Evolutionary conservation across 75 land plant species (phyloP).

Genomic region (Gnetum montanum): DNA sequence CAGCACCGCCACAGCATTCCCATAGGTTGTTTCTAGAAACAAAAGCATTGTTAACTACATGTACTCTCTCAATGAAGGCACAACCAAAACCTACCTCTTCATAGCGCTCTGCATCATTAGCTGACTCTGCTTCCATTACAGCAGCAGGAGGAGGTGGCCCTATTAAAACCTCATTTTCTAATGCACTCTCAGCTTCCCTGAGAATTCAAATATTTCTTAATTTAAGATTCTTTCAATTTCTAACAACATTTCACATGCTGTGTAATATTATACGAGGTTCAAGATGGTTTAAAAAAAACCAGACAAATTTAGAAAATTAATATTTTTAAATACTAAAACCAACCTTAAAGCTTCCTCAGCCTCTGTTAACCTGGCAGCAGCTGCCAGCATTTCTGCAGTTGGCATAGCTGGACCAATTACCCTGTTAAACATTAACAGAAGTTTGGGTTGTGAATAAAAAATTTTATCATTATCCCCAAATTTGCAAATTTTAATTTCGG

Average conservation of each 20-base stretch:
- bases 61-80: too few relatives aligned
- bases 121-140: conserved; percentile 84
- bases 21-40: too few relatives aligned
- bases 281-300: neutral
- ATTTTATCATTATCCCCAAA: too few relatives aligned
- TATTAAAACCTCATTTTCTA: conserved; percentile 57
- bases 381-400: conserved; percentile 82
- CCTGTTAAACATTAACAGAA: conserved; percentile 28
- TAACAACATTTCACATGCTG: too few relatives aligned
- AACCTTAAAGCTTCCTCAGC: conserved; percentile 79
- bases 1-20: too few relatives aligned
- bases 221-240: too few relatives aligned
- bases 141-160: conserved; percentile 94
- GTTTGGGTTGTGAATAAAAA: neutral
- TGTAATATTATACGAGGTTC: neutral
- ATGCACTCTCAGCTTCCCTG: conserved; percentile 73
- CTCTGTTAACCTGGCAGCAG: conserved; percentile 82
- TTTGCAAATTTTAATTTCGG: too few relatives aligned
- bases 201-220: too few relatives aligned
- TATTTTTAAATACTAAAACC: neutral
- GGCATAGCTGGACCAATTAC: conserved; percentile 96
- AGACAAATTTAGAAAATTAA: neutral
- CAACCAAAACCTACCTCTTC: conserved; percentile 63
- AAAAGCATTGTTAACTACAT: too few relatives aligned
- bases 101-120: conserved; percentile 98